A percentile compares a stretch with the other conserved stretches of the same genome.
Conservation (phyloP, 2,329 filamentous ascomycete species). For the Botrytis cinerea region DNA sequence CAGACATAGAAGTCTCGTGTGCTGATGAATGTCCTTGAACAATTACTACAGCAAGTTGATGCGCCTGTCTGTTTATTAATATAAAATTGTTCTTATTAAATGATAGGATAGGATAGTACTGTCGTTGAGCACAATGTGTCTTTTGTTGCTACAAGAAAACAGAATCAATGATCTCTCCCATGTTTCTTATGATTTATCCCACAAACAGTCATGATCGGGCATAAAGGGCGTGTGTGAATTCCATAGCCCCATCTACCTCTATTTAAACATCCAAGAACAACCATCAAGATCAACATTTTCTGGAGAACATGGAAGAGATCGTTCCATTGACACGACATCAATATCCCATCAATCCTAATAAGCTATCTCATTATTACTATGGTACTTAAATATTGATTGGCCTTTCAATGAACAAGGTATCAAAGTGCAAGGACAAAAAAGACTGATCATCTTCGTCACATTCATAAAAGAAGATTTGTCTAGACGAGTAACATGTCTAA, state of each 20-base stretch:
- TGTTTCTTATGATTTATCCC: not conserved
- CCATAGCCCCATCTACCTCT: not conserved
- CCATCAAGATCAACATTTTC: not conserved
- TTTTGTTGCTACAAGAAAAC: not conserved
- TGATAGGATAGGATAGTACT: not conserved
- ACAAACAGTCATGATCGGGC: no score
- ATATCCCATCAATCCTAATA: not conserved
- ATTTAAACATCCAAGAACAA: not conserved
- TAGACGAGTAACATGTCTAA: not conserved
- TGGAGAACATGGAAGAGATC: not conserved
- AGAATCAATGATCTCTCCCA: not conserved
- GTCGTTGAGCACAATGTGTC: not conserved
- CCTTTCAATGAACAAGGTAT: not conserved
- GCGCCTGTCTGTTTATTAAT: not conserved
- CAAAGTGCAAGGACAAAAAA: not conserved
- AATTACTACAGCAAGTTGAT: not conserved
- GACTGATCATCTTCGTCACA: not conserved
- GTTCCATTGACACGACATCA: not conserved
- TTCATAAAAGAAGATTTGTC: not conserved
- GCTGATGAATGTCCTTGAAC: not conserved
- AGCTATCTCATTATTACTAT: not conserved
- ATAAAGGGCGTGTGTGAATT: not conserved
- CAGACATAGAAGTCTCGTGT: not conserved
- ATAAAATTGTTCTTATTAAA: not conserved
- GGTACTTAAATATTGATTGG: not conserved